phyloP scores from a whole-genome alignment of 2,329 filamentous ascomycete species.

The Aspergillus awamori region DNA sequence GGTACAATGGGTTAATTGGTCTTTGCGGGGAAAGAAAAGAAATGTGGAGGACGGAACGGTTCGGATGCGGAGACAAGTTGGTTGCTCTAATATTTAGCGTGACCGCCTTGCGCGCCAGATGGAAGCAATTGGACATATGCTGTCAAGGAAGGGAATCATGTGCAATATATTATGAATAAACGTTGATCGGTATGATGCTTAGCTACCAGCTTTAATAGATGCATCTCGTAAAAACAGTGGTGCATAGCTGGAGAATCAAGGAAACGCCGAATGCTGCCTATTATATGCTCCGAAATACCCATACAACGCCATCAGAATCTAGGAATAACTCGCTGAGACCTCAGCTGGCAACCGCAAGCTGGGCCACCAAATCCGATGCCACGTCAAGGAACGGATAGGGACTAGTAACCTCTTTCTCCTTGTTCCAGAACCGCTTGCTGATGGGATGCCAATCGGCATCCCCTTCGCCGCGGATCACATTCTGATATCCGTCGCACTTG shows the following conservation, averaged over 20 bases:
- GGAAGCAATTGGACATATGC: too few relatives aligned
- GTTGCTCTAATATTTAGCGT: not conserved
- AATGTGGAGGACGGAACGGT: not conserved
- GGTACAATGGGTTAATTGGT: not conserved
- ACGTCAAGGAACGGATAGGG: conserved; percentile 96
- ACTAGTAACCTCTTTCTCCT: conserved; percentile 93
- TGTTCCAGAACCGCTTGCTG: conserved; percentile 58
- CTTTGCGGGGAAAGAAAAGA: not conserved
- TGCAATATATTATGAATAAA: not conserved
- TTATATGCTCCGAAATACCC: conserved; percentile 5
- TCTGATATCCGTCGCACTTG: conserved; percentile 97
- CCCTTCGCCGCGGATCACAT: conserved; percentile 63
- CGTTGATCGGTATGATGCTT: not conserved
- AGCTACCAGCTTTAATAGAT: not conserved
- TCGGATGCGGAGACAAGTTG: not conserved
- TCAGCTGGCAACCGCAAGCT: conserved; percentile 78
- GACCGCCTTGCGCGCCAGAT: not conserved
- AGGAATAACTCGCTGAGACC: not conserved
- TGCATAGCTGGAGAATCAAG: not conserved
- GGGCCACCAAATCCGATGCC: conserved; percentile 87
- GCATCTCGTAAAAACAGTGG: not conserved
- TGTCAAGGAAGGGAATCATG: not conserved
- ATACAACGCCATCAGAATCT: not conserved
- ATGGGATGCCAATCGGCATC: conserved; percentile 52
- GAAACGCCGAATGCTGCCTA: conserved; percentile 8